Evolutionary conservation across 1,284 basidiomycete genomes (phyloP).

Genomic region (Coriolopsis trogii): DNA sequence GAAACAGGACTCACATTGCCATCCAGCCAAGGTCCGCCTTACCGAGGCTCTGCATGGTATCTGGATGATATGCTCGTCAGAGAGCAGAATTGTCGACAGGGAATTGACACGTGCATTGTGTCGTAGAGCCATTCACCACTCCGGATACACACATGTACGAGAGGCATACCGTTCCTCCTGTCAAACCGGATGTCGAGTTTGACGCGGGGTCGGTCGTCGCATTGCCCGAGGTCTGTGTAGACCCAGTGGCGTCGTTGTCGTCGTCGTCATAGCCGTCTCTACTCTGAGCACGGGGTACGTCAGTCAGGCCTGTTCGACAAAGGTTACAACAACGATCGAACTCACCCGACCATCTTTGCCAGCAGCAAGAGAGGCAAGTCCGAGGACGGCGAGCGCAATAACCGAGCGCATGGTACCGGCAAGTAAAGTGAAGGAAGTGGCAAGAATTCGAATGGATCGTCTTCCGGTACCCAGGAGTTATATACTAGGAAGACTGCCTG

Average conservation of each 20-base stretch:
- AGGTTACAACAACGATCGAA: constrained; percentile 2
- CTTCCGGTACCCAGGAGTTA: constrained; percentile 20
- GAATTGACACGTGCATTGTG: constrained; percentile 22
- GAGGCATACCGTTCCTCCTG: constrained; percentile 18
- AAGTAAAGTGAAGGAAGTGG: constrained; percentile 6
- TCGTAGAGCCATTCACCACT: constrained; percentile 26
- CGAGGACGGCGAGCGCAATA: constrained; percentile 13
- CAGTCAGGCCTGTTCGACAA: not conserved
- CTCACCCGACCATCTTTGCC: constrained; percentile 19
- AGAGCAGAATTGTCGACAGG: not conserved
- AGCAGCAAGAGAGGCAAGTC: constrained; percentile 16
- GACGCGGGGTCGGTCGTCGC: constrained; percentile 1
- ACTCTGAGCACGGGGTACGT: not conserved
- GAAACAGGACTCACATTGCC: constrained; percentile 25
- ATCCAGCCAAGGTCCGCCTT: constrained; percentile 28
- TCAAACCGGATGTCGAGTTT: constrained; percentile 12
- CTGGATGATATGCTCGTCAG: constrained; percentile 8
- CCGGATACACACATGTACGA: constrained; percentile 28
- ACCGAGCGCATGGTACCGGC: constrained; percentile 21
- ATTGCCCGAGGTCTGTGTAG: not conserved
- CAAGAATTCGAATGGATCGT: constrained; percentile 6
- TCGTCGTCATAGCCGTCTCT: constrained; percentile 1
- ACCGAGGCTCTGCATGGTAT: constrained; percentile 26
- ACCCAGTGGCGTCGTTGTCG: not conserved
- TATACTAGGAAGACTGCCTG: constrained; percentile 21